Base-by-base conservation (phyloP, 768 basidiomycete species). In the Russula ochroleuca region DNA sequence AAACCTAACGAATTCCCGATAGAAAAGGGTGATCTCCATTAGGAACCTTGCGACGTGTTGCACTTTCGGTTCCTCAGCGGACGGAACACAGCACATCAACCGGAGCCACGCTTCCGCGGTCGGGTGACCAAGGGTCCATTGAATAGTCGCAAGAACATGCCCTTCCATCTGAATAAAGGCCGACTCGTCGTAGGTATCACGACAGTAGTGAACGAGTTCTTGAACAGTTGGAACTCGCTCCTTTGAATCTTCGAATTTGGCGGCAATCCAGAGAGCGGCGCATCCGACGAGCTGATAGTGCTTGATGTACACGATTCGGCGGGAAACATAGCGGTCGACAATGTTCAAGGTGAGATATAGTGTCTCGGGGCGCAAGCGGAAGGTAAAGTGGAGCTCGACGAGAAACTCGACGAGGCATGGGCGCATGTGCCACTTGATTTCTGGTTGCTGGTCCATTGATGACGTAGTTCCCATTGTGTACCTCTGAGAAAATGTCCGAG, bases 151-250 rank as follows among this genome's bases (percentile, higher is more conserved):
- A 45, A 99, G 83, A 57, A 99, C 92, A 72, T 99, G 97, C 5
- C 91, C 90, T 75, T 99, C 97, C 97, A 99, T 98, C 77, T 99
- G 97, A 65, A 98, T 88, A 76, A 99, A 99, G 2, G 96, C 96
- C 3, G 89, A 88, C 75, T 96, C 94, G 73, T 98, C 95, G 75
- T 98, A 98, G 2, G 94, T 93, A 72, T 95, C 88, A 71, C 90
- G 93, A 78, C 97, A 98, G 74, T 97, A 94, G 72, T 94, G 88
- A 49, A 87, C 88, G 59, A 99, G 87, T 67, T 98, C 95, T 72
- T 92, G 87, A 7, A 98, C 91, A 1, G 94, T 92, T 13, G 97
- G 97, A 15, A 98, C 94, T 67, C 95, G 93, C 72, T 98, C 96
- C 75, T 99, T 98, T 25, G 94, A 91, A 72, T 99, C 97, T 77